Evolutionary conservation across 1,284 basidiomycete genomes (phyloP).

Genomic region (Porodaedalea pini): DNA sequence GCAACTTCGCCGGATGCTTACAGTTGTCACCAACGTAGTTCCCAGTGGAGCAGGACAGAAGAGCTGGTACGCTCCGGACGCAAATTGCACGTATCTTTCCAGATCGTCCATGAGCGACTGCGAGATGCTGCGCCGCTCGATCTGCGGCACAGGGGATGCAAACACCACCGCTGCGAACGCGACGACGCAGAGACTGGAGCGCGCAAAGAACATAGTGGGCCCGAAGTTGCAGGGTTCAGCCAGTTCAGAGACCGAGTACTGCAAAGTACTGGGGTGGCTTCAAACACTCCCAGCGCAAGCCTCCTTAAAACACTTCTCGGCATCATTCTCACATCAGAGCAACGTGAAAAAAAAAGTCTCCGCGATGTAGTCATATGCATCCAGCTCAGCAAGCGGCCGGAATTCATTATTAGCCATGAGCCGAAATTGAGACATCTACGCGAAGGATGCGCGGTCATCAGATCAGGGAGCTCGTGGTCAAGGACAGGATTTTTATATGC

Average conservation of each 20-base stretch:
- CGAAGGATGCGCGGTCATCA: conserved; percentile 5
- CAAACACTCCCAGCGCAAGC: too few species aligned
- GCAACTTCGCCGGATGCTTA: background rate
- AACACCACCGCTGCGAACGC: background rate
- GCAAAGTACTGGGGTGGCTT: too few species aligned
- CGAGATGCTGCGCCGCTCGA: conserved; percentile 16
- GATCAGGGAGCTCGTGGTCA: background rate
- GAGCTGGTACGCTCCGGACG: conserved; percentile 21
- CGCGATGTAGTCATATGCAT: background rate
- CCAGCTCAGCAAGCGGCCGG: background rate
- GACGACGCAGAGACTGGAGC: background rate
- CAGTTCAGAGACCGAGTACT: background rate
- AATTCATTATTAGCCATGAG: background rate
- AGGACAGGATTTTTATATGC: background rate
- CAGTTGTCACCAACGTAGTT: conserved; percentile 18
- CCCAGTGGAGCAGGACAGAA: conserved; percentile 19
- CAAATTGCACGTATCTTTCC: conserved; percentile 21
- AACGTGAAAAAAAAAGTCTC: background rate
- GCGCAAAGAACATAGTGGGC: background rate
- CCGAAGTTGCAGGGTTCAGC: background rate
- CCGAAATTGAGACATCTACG: background rate
- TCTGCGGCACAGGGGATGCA: background rate
- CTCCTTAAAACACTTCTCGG: too few species aligned
- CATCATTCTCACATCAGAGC: too few species aligned
- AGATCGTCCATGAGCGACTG: conserved; percentile 19